phyloP scores from a whole-genome alignment of 495 filamentous ascomycete genomes.

The Mycothermus thermophilus region DNA sequence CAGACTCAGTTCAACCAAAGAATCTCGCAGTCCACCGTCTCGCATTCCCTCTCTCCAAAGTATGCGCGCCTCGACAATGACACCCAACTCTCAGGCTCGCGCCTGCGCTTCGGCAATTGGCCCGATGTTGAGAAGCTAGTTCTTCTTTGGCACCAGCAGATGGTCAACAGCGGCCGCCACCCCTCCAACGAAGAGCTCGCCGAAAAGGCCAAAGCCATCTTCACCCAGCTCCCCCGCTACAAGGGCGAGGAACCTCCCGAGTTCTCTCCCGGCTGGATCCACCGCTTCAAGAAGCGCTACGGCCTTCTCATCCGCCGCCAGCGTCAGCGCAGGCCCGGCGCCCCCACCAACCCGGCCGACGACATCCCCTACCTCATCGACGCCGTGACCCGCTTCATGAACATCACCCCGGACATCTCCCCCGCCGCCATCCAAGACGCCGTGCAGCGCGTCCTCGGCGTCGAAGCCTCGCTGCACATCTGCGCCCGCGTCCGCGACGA shows the following conservation, averaged over 20 bases:
- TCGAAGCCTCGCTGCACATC: conserved; percentile 31
- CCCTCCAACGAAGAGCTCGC: conserved; percentile 39
- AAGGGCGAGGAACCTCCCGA: conserved; percentile 35
- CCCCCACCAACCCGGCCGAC: conserved; percentile 27
- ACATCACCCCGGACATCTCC: conserved; percentile 30
- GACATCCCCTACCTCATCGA: conserved; percentile 38
- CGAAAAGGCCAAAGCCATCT: conserved; percentile 38
- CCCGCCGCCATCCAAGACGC: conserved; percentile 34
- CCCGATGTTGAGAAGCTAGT: conserved; percentile 42
- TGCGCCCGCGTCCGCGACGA: conserved; percentile 38
- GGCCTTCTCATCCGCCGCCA: conserved; percentile 36
- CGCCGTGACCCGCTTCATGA: conserved; percentile 35
- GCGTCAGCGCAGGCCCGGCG: conserved; percentile 33
- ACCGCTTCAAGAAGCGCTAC: conserved; percentile 41
- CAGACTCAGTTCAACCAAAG: conserved; percentile 34
- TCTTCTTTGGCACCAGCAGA: conserved; percentile 36
- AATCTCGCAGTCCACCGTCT: conserved; percentile 40
- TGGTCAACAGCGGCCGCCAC: conserved; percentile 29
- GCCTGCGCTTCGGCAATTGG: conserved; percentile 41
- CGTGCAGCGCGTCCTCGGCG: conserved; percentile 32
- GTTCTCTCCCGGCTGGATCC: conserved; percentile 42
- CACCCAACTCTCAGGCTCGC: conserved; percentile 35
- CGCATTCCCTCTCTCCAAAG: conserved; percentile 38
- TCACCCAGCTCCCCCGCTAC: conserved; percentile 34
- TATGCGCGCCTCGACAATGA: conserved; percentile 41